A percentile compares a stretch with the other conserved stretches of the same genome.
Evolutionary conservation across 1,284 basidiomycete genomes (phyloP).

Genomic region (Microbotryomycetes sp.): DNA sequence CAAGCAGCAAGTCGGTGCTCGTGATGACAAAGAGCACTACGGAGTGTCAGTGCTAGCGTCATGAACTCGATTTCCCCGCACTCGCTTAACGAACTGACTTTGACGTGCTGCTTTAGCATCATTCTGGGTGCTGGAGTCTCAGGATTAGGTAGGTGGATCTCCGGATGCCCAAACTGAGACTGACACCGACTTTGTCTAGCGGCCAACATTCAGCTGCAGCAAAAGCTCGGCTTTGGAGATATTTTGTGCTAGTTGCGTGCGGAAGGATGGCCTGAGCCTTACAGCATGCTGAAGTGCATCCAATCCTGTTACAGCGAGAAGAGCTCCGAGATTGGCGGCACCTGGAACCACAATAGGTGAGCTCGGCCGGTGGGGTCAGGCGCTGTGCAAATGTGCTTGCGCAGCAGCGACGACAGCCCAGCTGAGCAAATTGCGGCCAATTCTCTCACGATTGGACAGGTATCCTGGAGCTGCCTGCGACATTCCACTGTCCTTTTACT

Average conservation of each 20-base stretch:
- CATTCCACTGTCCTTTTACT: slow-evolving; percentile 28
- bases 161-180: not conserved
- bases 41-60: not conserved
- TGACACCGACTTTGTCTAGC: slow-evolving; percentile 4
- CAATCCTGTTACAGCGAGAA: slow-evolving; percentile 11
- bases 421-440: not conserved
- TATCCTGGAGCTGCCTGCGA: slow-evolving; percentile 29
- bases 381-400: too few species aligned
- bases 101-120: too few species aligned
- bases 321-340: slow-evolving; percentile 22
- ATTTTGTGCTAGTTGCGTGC: slow-evolving; percentile 20
- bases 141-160: not conserved
- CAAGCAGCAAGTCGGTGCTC: not conserved
- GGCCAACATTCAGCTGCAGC: slow-evolving; percentile 22
- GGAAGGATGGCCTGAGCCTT: not conserved
- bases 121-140: slow-evolving; percentile 2
- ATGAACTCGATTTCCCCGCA: not conserved
- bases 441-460: not conserved
- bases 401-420: too few species aligned
- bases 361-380: not conserved
- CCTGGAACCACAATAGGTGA: slow-evolving; percentile 14
- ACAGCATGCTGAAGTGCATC: not conserved
- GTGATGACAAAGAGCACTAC: slow-evolving; percentile 1
- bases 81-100: not conserved
- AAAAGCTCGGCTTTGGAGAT: slow-evolving; percentile 20